phyloP scores from a whole-genome alignment of 257 asterid genomes.

The Nicotiana attenuata region DNA sequence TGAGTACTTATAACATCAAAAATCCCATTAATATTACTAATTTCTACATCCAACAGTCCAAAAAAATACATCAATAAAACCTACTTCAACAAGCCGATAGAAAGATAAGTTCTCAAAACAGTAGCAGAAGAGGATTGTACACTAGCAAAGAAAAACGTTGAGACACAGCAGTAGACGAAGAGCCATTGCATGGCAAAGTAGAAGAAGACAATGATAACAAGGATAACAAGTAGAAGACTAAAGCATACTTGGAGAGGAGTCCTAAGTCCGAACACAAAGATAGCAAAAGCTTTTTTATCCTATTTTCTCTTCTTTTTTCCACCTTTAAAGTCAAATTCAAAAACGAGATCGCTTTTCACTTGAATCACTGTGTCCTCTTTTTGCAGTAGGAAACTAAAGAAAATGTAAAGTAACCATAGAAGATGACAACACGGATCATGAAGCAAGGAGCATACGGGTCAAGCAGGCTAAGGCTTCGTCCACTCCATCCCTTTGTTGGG shows the following conservation, averaged over 20 bases:
- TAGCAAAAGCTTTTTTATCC: not conserved
- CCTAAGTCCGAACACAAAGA: not conserved
- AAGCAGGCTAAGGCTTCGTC: conserved; percentile 94
- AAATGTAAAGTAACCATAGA: not conserved
- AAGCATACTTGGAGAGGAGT: not conserved
- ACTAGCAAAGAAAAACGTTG: not conserved
- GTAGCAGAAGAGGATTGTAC: not conserved
- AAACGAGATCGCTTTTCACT: not conserved
- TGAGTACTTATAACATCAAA: not conserved
- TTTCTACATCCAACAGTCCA: not conserved
- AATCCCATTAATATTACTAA: not conserved
- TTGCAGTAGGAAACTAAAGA: not conserved
- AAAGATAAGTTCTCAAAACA: not conserved
- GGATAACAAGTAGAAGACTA: not conserved
- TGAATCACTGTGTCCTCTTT: not conserved
- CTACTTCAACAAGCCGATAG: not conserved
- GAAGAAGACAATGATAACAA: not conserved
- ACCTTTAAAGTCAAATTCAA: not conserved
- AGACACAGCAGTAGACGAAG: not conserved
- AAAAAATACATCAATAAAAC: not conserved
- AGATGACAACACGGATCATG: not conserved
- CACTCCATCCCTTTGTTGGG: conserved; percentile 99
- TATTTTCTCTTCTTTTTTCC: not conserved
- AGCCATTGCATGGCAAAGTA: not conserved
- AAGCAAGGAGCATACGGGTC: conserved; percentile 74